Evolutionary conservation across 192 early-diverging fungal species (phyloP), one percentile per base, ranked within the genome.

Genomic region (Umbelopsis sp.): DNA sequence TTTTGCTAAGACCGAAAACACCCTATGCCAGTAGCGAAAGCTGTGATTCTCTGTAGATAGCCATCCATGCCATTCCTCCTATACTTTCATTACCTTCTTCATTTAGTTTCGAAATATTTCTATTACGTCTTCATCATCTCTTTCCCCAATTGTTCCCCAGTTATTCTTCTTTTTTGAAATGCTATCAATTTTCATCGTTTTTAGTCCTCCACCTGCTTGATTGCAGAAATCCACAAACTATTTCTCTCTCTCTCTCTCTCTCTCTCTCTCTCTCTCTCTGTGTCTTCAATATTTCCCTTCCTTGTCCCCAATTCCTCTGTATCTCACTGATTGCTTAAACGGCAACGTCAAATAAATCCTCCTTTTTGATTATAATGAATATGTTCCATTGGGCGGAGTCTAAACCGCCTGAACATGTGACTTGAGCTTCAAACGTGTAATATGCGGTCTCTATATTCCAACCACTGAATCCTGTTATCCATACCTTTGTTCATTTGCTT

Each of bases 1-100:
- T 41, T 41, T 41, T 41, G 37, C 37, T 41, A 41, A 41, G 5
- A 41, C 5, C 37, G 37, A 41, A 41, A 41, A 41, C 27, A 30
- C 37, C 37, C 37, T 9, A 41, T 41, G 37, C 37, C 37, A 9
- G 10, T 41, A 41, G 37, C 37, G 37, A 41, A 41, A 41, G 37
- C 33, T 35, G 16, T 61, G 27, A n/a, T 61, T 11, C 11, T 61
- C 15, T 61, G 55, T 61, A 61, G 55, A 61, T 61, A 61, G 30
- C 30, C 30, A 16, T 49, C 15, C 30, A 41, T 41, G 37, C 37
- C 37, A 41, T 41, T 41, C 37, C 37, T 41, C 37, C 6, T 41
- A 41, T 41, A 41, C 37, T 41, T 41, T 10, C 37, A 4, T 10
- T 41, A 41, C 37, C 5, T 41, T 41, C 37, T 41, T 41, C 37